These are phyloP conservation scores for Agroathelia rolfsii DNA, from an alignment of 1,284 basidiomycete species.

Conservation along the genomic window DNA sequence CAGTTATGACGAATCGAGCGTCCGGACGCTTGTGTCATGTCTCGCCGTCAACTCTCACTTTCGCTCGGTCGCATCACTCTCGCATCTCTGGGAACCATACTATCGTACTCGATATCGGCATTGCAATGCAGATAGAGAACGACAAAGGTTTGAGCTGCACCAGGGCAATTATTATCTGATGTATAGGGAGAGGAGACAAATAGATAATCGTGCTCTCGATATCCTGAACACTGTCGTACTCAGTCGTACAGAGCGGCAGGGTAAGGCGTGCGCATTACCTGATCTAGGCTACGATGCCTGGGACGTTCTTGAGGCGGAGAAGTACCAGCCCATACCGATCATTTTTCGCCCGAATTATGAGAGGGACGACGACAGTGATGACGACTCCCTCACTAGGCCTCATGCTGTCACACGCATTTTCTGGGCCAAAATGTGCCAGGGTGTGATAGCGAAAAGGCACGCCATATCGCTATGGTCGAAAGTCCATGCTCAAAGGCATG, in stretches of 20 bases:
- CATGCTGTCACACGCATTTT: constrained; percentile 38
- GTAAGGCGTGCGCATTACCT: constrained; percentile 25
- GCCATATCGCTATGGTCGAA: constrained; percentile 33
- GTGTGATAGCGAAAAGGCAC: constrained; percentile 32
- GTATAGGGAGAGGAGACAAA: constrained; percentile 32
- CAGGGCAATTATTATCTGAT: constrained; percentile 33
- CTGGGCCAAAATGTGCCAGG: constrained; percentile 39
- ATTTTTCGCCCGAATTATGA: constrained; percentile 15
- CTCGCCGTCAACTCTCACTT: constrained; percentile 16
- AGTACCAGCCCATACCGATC: constrained; percentile 24
- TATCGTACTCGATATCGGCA: constrained; percentile 38
- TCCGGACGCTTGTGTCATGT: constrained; percentile 17
- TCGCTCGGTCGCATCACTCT: constrained; percentile 17
- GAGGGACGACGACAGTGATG: constrained; percentile 10
- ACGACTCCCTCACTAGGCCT: constrained; percentile 14
- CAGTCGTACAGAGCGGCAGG: constrained; percentile 24
- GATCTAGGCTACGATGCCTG: constrained; percentile 39
- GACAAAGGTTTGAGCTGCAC: constrained; percentile 19
- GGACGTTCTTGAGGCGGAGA: constrained; percentile 37
- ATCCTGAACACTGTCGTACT: constrained; percentile 31
- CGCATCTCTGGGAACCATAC: constrained; percentile 37
- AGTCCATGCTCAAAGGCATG: constrained; percentile 18
- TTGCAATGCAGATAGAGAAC: constrained; percentile 26
- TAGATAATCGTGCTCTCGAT: constrained; percentile 32
- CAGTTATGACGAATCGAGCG: constrained; percentile 14